Evolutionary conservation across 2,329 filamentous ascomycete species (phyloP).

Genomic region (Epichloe gansuensis): DNA sequence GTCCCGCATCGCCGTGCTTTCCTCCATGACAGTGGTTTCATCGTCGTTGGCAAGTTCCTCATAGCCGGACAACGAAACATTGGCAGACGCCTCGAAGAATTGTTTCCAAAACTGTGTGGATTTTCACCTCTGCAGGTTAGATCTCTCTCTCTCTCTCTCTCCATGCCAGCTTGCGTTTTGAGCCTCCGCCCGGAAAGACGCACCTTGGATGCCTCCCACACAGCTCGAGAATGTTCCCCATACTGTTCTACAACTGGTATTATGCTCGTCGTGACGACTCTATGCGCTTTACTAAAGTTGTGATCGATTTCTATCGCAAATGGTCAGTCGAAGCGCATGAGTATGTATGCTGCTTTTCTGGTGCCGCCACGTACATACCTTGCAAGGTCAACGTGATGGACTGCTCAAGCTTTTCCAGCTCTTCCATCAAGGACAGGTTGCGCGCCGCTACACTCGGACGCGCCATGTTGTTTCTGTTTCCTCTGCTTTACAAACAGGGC

Average conservation of each 20-base stretch:
- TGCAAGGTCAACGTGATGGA: conserved; percentile 93
- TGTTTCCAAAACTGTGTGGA: conserved; percentile 85
- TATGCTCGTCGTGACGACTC: conserved; percentile 89
- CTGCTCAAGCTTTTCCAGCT: conserved; percentile 91
- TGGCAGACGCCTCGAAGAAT: conserved; percentile 97
- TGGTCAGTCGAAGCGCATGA: not conserved
- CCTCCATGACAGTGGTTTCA: conserved; percentile 37
- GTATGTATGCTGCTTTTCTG: not conserved
- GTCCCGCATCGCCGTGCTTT: conserved; percentile 44
- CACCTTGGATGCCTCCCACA: conserved; percentile 96
- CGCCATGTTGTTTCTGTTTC: conserved; percentile 29
- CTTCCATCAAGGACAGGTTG: conserved; percentile 73
- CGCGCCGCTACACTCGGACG: conserved; percentile 35
- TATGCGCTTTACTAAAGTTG: conserved; percentile 94
- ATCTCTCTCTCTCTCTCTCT: not conserved
- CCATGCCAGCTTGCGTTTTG: not conserved
- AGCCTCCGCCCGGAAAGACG: not conserved
- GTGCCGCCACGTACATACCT: conserved; percentile 46
- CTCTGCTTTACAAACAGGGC: not conserved
- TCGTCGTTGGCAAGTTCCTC: conserved; percentile 67
- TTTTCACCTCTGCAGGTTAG: not conserved
- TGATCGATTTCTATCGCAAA: conserved; percentile 72
- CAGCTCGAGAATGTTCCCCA: conserved; percentile 79
- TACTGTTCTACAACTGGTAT: conserved; percentile 91
- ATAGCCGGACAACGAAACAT: conserved; percentile 90